Conservation (phyloP, 768 basidiomycete species). For the Collybia mongolica region DNA sequence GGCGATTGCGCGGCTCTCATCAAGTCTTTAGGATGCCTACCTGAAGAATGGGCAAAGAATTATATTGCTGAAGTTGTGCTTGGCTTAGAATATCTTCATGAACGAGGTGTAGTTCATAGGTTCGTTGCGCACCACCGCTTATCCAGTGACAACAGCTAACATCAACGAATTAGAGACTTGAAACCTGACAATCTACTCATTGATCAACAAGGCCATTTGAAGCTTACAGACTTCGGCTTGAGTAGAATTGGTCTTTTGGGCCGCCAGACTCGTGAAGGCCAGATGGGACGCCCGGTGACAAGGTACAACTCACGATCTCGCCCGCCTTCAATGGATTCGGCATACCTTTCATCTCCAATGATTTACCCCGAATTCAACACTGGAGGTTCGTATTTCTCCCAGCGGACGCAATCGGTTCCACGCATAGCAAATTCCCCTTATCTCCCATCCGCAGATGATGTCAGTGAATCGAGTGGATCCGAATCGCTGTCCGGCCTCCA, state of each 20-base stretch:
- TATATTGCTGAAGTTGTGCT: conserved; percentile 96
- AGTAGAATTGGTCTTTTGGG: conserved; percentile 97
- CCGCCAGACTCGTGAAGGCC: conserved; percentile 83
- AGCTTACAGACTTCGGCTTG: conserved; percentile 96
- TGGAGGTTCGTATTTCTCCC: conserved; percentile 81
- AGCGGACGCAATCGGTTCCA: conserved; percentile 57
- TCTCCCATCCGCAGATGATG: conserved; percentile 73
- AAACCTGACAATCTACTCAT: conserved; percentile 99
- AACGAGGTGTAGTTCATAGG: conserved; percentile 96
- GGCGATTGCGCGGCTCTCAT: conserved; percentile 97
- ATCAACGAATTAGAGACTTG: conserved; percentile 66
- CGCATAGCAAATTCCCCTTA: conserved; percentile 66
- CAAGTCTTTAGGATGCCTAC: conserved; percentile 89
- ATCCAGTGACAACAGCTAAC: conserved; percentile 2
- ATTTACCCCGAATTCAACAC: conserved; percentile 53
- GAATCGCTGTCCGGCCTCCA: conserved; percentile 65
- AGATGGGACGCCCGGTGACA: conserved; percentile 42
- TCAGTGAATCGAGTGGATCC: conserved; percentile 84
- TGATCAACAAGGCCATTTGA: conserved; percentile 94
- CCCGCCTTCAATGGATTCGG: conserved; percentile 80
- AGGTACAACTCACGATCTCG: conserved; percentile 72
- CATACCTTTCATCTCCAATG: conserved; percentile 76
- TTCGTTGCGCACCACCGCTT: conserved; percentile 33
- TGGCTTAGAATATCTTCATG: conserved; percentile 95
- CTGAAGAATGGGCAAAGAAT: conserved; percentile 96